Percentiles rank a stretch among this genome's conserved stretches.
Evolutionary conservation across 441 rosid genomes (phyloP).

Genomic region (Isatis lusitanica): DNA sequence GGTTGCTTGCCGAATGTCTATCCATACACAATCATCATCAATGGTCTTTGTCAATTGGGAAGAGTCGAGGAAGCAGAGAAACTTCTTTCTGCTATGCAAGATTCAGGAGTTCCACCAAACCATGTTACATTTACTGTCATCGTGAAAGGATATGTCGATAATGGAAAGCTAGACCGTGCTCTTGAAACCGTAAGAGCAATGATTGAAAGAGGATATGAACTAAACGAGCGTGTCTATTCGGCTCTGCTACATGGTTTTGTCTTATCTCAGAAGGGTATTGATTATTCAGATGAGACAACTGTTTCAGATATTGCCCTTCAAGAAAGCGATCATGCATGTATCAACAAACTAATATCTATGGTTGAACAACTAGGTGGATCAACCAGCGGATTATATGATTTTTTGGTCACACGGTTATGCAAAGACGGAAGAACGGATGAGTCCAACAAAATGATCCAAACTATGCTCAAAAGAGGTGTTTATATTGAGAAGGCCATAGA

Average conservation of each 20-base stretch:
- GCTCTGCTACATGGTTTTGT: slow-evolving; percentile 38
- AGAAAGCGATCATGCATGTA: slow-evolving; percentile 39
- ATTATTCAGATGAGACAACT: slow-evolving; percentile 1
- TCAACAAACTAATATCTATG: slow-evolving; percentile 30
- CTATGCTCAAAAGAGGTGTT: slow-evolving; percentile 28
- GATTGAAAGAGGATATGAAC: slow-evolving; percentile 45
- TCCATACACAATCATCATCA: slow-evolving; percentile 48
- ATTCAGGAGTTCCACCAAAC: slow-evolving; percentile 45
- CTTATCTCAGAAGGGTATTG: slow-evolving; percentile 21
- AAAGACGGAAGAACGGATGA: slow-evolving; percentile 41
- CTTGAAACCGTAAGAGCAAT: slow-evolving; percentile 38
- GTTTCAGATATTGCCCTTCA: slow-evolving; percentile 15
- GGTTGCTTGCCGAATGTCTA: slow-evolving; percentile 52
- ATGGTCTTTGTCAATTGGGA: slow-evolving; percentile 48
- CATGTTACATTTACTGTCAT: slow-evolving; percentile 42
- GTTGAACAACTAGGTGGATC: slow-evolving; percentile 40
- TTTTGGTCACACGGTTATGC: slow-evolving; percentile 37
- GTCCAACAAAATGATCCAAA: slow-evolving; percentile 33
- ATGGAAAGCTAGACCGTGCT: slow-evolving; percentile 40
- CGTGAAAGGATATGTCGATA: slow-evolving; percentile 41
- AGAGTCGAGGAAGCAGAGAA: slow-evolving; percentile 46
- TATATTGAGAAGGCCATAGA: slow-evolving; percentile 39
- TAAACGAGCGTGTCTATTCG: slow-evolving; percentile 37
- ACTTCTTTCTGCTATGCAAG: slow-evolving; percentile 41
- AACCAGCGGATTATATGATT: slow-evolving; percentile 30